Conservation (phyloP, 805 yeast species). For the Candida dajiaensis region DNA sequence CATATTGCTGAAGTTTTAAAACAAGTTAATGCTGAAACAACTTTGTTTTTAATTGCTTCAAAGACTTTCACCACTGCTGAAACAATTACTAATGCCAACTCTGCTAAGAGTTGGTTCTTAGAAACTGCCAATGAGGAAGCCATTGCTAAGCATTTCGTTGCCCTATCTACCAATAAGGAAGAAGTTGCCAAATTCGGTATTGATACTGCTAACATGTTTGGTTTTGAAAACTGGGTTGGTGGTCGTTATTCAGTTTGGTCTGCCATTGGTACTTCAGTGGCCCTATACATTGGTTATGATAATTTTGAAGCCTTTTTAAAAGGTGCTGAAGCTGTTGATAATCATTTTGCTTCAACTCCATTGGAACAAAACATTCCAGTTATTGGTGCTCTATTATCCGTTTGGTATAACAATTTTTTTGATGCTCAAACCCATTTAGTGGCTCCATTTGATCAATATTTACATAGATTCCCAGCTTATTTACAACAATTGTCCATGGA, state of each 20-base stretch:
- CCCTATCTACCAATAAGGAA: constrained; percentile 85
- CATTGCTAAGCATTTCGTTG: constrained; percentile 97
- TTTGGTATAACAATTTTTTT: constrained; percentile 98
- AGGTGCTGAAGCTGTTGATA: constrained; percentile 97
- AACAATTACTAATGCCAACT: constrained; percentile 91
- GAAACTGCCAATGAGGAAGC: constrained; percentile 59
- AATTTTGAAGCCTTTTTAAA: constrained; percentile 86
- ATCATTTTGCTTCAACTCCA: constrained; percentile 81
- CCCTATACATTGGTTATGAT: constrained; percentile 91
- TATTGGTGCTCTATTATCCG: constrained; percentile 86
- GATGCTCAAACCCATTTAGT: constrained; percentile 98
- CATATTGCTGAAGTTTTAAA: constrained; percentile 89
- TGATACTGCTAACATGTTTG: constrained; percentile 97
- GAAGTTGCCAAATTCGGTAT: constrained; percentile 96
- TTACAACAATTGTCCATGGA: constrained; percentile 98
- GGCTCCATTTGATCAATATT: constrained; percentile 97
- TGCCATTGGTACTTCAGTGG: constrained; percentile 94
- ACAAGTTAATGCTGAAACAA: constrained; percentile 78
- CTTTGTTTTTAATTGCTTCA: constrained; percentile 87
- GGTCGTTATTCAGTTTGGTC: constrained; percentile 99
- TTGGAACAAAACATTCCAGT: constrained; percentile 88
- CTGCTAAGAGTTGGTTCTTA: constrained; percentile 95
- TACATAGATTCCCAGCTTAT: constrained; percentile 99
- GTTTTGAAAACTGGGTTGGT: constrained; percentile 98
- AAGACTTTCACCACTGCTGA: constrained; percentile 99